Evolutionary conservation across 2,329 filamentous ascomycete genomes (phyloP), one percentile per base, ranked within the genome.

Genomic region (Monosporascus ibericus): DNA sequence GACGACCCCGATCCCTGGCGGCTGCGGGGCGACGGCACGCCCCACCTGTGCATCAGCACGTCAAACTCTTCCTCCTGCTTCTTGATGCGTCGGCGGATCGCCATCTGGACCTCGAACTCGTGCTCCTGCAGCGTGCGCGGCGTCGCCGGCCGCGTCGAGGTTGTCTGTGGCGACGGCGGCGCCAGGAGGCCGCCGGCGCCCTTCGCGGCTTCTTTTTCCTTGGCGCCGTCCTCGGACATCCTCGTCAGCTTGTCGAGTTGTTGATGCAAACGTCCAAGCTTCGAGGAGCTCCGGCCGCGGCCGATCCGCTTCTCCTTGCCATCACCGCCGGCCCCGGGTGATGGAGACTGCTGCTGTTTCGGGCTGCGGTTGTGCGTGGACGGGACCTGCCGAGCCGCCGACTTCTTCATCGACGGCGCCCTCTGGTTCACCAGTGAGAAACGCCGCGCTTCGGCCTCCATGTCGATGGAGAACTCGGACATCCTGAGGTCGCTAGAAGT

Each of bases 31-130:
- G 42, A 15, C 22, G 42, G 14, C 22, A 30, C 22, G 17, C 20
- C 27, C 49, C 49, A 51, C n/a, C 36, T 44, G 36, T 24, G 3
- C 49, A 51, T 51, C 5, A 51, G 49, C 44, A 25, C 40, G 34
- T 30, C 40, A 42, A 51, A 51, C 18, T 40, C 46, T 9, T 25
- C 44, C 44, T 47, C 49, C 49, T 51, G 49, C 49, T 51, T 37
- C 42, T 47, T 37, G 18, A 51, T 51, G 49, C 49, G 49, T n/a
- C 40, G 49, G 34, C 44, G 49, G 44, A 51, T 51, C 30, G 49
- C 49, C 49, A 47, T 44, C 5, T 47, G 24, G 7, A 46, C 49
- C 49, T 51, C 42, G 44, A 39, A n/a, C 11, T 51, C 40, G 49
- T 51, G 49, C 8, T 51, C 49, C 18, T 37, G 11, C 5, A 44